Evolutionary conservation across 805 yeast genomes (phyloP), one percentile per base, ranked within the genome.

Genomic region (Saccharomyces jurei): DNA sequence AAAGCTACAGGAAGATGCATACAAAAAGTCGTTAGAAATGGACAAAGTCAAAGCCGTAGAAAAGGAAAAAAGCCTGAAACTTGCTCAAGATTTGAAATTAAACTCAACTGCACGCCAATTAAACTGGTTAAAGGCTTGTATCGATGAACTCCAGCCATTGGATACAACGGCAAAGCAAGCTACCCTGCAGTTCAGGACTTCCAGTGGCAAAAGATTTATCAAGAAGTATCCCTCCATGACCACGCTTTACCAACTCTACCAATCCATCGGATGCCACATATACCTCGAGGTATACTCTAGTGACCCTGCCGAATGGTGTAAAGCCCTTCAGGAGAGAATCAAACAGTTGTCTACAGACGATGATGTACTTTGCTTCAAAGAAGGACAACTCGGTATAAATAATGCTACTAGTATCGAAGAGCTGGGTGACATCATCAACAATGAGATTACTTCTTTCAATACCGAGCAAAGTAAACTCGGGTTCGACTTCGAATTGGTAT

Each of bases 221-320:
- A 58, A 60, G 48, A 66, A 64, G 46, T 63, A 66, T 36, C 46
- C 44, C 3, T 56, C 60, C 4, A 56, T 52, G 11, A 57, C 61
- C 3, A 60, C 63, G 2, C 50, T 66, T 31, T 56, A 59, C 51
- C 57, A 64, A 1, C 51, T 69, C 4, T 67, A 67, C 50, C 46
- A 54, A 17, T 57, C 57, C 27, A 52, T 67, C 25, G 71, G 70
- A 11, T 59, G 66, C 22, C 65, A 63, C 48, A 48, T 66, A 47
- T 67, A 60, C 44, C 51, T 65, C 31, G 46, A 58, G 1, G 54
- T 60, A 22, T 52, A 85, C 58, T 80, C 87, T 29, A 96, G 88
- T 62, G 83, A 86, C 60, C 92, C 94, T 0, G 62, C 74, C 4
- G 89, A 82, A 63, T 89, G 91, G 64, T 68, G 83, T n/a, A 77